A percentile compares a stretch with the other conserved stretches of the same genome.
phyloP scores from a whole-genome alignment of 1,139 yeast genomes.

The Yamadazyma mexicana region DNA sequence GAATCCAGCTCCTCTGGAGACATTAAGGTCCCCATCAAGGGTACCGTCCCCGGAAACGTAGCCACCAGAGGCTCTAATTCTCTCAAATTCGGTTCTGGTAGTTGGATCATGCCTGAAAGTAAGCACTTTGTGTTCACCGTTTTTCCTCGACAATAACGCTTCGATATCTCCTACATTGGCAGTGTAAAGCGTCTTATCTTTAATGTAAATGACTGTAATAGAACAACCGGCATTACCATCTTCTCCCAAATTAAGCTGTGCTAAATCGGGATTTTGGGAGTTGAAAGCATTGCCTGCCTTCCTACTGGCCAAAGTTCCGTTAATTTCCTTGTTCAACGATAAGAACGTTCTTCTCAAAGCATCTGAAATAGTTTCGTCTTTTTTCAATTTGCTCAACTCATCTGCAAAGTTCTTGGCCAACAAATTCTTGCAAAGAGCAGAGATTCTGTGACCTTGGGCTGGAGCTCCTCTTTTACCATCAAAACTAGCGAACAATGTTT shows the following conservation, averaged over 20 bases:
- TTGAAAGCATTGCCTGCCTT: slow-evolving; percentile 29
- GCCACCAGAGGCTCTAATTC: slow-evolving; percentile 91
- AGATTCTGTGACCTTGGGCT: slow-evolving; percentile 64
- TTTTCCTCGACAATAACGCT: slow-evolving; percentile 74
- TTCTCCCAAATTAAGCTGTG: slow-evolving; percentile 43
- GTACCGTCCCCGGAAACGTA: slow-evolving; percentile 83
- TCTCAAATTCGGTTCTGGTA: slow-evolving; percentile 72
- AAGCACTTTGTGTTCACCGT: slow-evolving; percentile 74
- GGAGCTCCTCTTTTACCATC: slow-evolving; percentile 74
- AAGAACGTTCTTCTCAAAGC: slow-evolving; percentile 83
- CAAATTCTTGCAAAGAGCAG: slow-evolving; percentile 72
- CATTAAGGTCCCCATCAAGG: slow-evolving; percentile 77
- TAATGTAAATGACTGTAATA: slow-evolving; percentile 76
- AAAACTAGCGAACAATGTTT: slow-evolving; percentile 74
- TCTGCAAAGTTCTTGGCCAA: slow-evolving; percentile 63
- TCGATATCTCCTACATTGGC: slow-evolving; percentile 93
- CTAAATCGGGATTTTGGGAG: slow-evolving; percentile 41
- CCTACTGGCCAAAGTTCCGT: slow-evolving; percentile 39
- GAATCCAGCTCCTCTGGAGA: slow-evolving; percentile 92
- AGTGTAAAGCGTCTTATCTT: slow-evolving; percentile 67
- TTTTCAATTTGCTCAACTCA: slow-evolving; percentile 56
- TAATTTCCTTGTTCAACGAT: slow-evolving; percentile 75
- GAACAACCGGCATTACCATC: slow-evolving; percentile 87
- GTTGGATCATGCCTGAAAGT: slow-evolving; percentile 88
- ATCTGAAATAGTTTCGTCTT: slow-evolving; percentile 48